Conservation (phyloP, 371 early-diverging fungal species). For the Sporodiniella umbellata region DNA sequence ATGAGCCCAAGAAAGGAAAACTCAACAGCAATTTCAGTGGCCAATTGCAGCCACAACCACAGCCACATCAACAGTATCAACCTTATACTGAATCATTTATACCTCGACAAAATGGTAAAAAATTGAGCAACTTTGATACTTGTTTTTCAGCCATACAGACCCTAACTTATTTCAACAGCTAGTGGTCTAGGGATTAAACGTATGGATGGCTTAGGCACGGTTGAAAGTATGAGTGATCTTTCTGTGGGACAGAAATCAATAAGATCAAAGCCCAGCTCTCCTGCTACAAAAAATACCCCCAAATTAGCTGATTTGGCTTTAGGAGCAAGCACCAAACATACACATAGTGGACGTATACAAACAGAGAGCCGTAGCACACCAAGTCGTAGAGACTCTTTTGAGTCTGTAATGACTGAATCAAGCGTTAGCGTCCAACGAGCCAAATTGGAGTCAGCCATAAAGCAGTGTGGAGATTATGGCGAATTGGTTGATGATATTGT, state of each 20-base stretch:
- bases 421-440: conserved; percentile 23
- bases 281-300: conserved; percentile 21
- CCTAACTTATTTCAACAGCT: background rate
- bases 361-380: conserved; percentile 15
- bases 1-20: conserved; percentile 33
- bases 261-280: conserved; percentile 23
- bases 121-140: background rate
- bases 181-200: conserved; percentile 39
- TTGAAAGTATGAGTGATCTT: conserved; percentile 26
- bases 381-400: conserved; percentile 32
- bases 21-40: background rate
- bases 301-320: conserved; percentile 39
- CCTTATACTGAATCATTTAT: background rate
- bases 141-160: background rate
- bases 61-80: background rate
- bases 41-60: conserved; percentile 1
- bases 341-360: conserved; percentile 1
- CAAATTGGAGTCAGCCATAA: conserved; percentile 40
- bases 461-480: conserved; percentile 35
- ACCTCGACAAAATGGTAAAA: background rate
- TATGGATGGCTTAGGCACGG: conserved; percentile 34
- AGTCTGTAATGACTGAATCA: conserved; percentile 35
- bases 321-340: conserved; percentile 30
- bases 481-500: conserved; percentile 37
- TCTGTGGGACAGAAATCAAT: conserved; percentile 33